A percentile compares a stretch with the other conserved stretches of the same genome.
Conservation (phyloP, 768 basidiomycete genomes). For the Rhodocollybia butyracea region DNA sequence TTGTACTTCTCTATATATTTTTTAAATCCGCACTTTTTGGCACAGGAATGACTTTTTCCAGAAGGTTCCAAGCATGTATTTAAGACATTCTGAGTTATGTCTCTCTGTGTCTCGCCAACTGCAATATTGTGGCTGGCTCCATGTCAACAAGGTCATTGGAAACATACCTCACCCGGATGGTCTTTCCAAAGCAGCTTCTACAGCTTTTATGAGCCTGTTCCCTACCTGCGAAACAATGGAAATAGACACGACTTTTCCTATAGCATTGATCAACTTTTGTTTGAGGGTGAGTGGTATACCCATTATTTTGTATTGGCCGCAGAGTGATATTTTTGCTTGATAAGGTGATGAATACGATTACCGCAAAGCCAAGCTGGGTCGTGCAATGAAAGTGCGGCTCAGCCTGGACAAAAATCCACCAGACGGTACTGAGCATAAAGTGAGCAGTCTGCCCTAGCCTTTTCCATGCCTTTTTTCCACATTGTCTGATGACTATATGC, state of each 20-base stretch:
- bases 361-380: slow-evolving; percentile 57
- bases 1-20: no score
- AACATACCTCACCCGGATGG: slow-evolving; percentile 91
- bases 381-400: slow-evolving; percentile 65
- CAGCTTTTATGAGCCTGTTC: slow-evolving; percentile 86
- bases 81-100: no score
- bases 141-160: slow-evolving; percentile 95
- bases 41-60: no score
- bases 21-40: no score
- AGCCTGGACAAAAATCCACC: slow-evolving; percentile 77
- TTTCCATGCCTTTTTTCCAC: not conserved
- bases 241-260: slow-evolving; percentile 95
- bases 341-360: slow-evolving; percentile 80
- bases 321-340: no score
- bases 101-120: slow-evolving; percentile 90
- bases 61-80: slow-evolving; percentile 72
- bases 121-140: slow-evolving; percentile 88
- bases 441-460: slow-evolving; percentile 26
- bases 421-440: slow-evolving; percentile 58
- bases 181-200: slow-evolving; percentile 88
- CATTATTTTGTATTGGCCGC: no score
- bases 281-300: slow-evolving; percentile 44
- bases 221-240: slow-evolving; percentile 86
- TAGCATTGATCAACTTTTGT: slow-evolving; percentile 74
- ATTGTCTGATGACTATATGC: not conserved